Base-by-base conservation (phyloP, 2,329 filamentous ascomycete species). In the Sporothrix brasiliensis region DNA sequence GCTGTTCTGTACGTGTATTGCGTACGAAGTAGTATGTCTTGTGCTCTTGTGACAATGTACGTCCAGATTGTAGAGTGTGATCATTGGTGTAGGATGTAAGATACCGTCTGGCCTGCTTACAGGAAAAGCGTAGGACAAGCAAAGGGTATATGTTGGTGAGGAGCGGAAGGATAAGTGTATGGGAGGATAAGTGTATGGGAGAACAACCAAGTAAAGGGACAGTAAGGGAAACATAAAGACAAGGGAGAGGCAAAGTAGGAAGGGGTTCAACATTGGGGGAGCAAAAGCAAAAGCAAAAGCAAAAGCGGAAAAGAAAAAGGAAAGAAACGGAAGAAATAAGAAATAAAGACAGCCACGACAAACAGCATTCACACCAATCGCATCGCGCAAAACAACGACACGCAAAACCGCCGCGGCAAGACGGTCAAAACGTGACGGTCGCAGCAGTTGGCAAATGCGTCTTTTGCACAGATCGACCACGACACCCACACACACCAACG, bases 361-460 rank as follows among this genome's bases (percentile, higher is more conserved):
- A 47, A 47, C 58, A 63, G 58, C 58, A 63, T 61, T 34, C 58
- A 61, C 34, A 10, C 2, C 47, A 52, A 68, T 30, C 14, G 10
- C 41, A 44, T 13, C 41, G 11, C 21, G 50, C 44, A 39, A 66
- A 54, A 63, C 47, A 53, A 53, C n/a, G 58, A 68, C 34, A 44
- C 34, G 58, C 16, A 53, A 47, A 47, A 56, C 9, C 41, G 30
- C 52, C 39, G 39, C 61, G 61, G 44, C 61, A 65, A 34, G 41
- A 21, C 44, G 21, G 60, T 19, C 39, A 7, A 44, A 13, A 34
- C 14, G 21, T 13, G 41, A 24, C 19, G 39, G 58, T 47, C 58
- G 39, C 58, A 44, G 61, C 61, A 44, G 24, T 65, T 50, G 61
- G 50, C 44, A 50, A 50, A 65, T 65, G 61, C 60, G 21, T 49